Evolutionary conservation across 129 eudicot species (phyloP).

Genomic region (Escallonia rubra): DNA sequence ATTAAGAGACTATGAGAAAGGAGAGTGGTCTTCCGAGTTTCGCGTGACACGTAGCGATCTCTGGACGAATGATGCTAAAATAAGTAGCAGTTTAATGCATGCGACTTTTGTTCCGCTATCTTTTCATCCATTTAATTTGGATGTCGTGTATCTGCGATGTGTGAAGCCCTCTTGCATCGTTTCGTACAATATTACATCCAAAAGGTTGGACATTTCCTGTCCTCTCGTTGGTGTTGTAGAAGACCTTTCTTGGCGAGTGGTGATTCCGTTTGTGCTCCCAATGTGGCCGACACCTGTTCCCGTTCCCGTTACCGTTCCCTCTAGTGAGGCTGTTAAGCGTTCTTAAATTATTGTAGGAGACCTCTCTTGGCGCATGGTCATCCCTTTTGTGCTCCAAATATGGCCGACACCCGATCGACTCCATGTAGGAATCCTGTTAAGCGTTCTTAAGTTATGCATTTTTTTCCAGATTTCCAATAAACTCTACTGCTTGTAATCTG

Average conservation of each 20-base stretch:
- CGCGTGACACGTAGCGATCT: conserved; percentile 45
- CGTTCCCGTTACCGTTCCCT: too few species aligned
- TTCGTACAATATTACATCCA: conserved; percentile 25
- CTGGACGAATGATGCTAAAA: conserved; percentile 27
- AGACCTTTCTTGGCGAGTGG: conserved; percentile 54
- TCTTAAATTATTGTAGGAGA: conserved; percentile 36
- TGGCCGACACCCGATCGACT: conserved; percentile 50
- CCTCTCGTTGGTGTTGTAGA: conserved; percentile 33
- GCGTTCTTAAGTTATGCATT: conserved; percentile 9
- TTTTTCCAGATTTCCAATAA: background rate
- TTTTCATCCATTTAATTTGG: conserved; percentile 38
- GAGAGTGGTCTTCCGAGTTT: conserved; percentile 38
- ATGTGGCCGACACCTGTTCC: conserved; percentile 56
- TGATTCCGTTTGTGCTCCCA: conserved; percentile 50
- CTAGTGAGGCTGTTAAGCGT: conserved; percentile 14
- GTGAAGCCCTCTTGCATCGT: conserved; percentile 45
- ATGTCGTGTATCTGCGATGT: conserved; percentile 42
- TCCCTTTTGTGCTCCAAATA: conserved; percentile 49
- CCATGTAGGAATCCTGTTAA: conserved; percentile 10
- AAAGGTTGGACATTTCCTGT: conserved; percentile 34
- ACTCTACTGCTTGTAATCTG: conserved; percentile 13
- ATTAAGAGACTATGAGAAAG: conserved; percentile 36
- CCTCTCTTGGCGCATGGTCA: conserved; percentile 51
- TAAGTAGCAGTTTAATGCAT: conserved; percentile 15
- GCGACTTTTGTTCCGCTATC: conserved; percentile 40